phyloP scores from a whole-genome alignment of 768 basidiomycete genomes.

The Pleurotus djamor region DNA sequence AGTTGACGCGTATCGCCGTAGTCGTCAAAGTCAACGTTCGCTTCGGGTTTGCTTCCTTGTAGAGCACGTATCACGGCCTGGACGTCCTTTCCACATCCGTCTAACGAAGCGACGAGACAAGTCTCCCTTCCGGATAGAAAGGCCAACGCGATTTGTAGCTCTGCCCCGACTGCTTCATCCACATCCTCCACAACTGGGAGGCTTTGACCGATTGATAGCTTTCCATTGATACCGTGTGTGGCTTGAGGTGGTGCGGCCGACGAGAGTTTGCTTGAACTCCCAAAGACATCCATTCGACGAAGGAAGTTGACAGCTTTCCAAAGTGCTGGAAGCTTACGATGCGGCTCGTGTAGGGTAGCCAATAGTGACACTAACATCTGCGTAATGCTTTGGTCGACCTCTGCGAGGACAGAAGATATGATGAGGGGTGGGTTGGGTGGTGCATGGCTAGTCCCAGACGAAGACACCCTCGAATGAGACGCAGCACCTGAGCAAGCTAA shows the following conservation, averaged over 20 bases:
- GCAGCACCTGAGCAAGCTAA: neutral
- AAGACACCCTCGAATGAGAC: neutral
- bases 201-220: neutral
- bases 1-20: conserved; percentile 25
- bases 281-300: conserved; percentile 74
- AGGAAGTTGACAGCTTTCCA: conserved; percentile 91
- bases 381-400: conserved; percentile 65
- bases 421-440: conserved; percentile 41
- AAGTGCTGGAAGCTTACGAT: conserved; percentile 80
- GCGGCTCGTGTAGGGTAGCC: conserved; percentile 75
- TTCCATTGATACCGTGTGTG: neutral
- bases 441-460: conserved; percentile 2
- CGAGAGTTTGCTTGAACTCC: conserved; percentile 6
- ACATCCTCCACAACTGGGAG: conserved; percentile 14
- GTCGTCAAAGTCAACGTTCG: neutral
- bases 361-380: conserved; percentile 81
- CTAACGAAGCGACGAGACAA: conserved; percentile 55
- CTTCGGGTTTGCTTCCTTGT: neutral
- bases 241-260: neutral
- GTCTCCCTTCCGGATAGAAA: conserved; percentile 74
- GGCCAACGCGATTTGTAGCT: conserved; percentile 82
- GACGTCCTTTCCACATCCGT: conserved; percentile 48
- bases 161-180: conserved; percentile 33
- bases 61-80: conserved; percentile 24
- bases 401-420: conserved; percentile 59